phyloP scores from a whole-genome alignment of 352 stramenopile species.

The Pythium rhizo-oryzae region DNA sequence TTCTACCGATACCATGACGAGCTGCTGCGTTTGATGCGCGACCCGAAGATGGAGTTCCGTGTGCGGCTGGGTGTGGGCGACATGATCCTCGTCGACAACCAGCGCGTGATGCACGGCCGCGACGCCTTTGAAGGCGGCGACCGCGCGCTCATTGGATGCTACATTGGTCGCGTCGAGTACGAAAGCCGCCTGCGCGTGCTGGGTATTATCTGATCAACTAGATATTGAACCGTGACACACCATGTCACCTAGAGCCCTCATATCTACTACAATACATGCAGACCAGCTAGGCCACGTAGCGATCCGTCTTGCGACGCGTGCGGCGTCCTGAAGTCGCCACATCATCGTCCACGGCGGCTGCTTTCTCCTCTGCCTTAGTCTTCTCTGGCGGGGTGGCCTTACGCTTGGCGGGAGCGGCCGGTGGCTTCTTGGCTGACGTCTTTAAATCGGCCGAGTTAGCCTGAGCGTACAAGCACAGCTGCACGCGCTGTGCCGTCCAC shows the following conservation, averaged over 20 bases:
- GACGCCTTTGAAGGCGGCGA: constrained; percentile 78
- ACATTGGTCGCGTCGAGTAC: constrained; percentile 88
- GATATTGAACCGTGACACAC: not conserved
- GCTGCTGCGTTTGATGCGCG: constrained; percentile 67
- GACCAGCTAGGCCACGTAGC: not conserved
- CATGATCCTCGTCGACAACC: constrained; percentile 89
- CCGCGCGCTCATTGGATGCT: constrained; percentile 84
- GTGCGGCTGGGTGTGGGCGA: constrained; percentile 72
- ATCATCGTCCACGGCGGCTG: not conserved
- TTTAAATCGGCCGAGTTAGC: constrained; percentile 9
- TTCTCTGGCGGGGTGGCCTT: constrained; percentile 14
- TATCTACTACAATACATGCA: not conserved
- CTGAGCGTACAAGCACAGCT: constrained; percentile 71
- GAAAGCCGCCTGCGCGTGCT: constrained; percentile 82
- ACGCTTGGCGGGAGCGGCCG: constrained; percentile 13
- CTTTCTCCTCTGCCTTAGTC: not conserved
- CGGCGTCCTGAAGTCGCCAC: not conserved
- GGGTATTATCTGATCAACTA: constrained; percentile 67
- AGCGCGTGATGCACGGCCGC: constrained; percentile 84
- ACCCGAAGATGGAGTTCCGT: constrained; percentile 61
- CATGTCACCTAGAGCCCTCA: not conserved
- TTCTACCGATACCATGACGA: constrained; percentile 82
- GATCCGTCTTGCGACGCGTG: constrained; percentile 13
- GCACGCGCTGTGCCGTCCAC: constrained; percentile 72
- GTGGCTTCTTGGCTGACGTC: constrained; percentile 8